A percentile compares a stretch with the other conserved stretches of the same genome.
These are phyloP conservation scores for Pseudogymnoascus sp. DNA, from an alignment of 2,329 filamentous ascomycete species.

Conservation along the genomic window DNA sequence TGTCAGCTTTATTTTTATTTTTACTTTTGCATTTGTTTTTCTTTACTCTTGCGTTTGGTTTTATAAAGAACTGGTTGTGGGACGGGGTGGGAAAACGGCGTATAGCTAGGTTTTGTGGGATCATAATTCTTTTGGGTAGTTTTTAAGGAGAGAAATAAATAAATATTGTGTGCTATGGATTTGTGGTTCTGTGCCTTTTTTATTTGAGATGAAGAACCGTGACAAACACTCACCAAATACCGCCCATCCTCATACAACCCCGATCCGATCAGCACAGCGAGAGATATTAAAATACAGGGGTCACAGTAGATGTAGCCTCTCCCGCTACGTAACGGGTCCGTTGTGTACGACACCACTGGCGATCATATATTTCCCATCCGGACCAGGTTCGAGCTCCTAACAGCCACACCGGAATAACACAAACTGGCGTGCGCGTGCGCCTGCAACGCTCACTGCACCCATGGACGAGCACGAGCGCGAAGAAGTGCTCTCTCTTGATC, in stretches of 20 bases:
- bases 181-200: not conserved
- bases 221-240: not conserved
- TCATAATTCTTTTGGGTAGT: not conserved
- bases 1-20: not conserved
- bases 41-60: not conserved
- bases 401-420: too few species aligned
- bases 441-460: too few species aligned
- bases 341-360: too few species aligned
- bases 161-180: not conserved
- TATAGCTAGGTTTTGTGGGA: not conserved
- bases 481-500: too few species aligned
- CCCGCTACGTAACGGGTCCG: too few species aligned
- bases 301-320: not conserved
- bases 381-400: too few species aligned
- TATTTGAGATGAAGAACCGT: not conserved
- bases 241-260: not conserved
- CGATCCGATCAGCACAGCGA: not conserved
- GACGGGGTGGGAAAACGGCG: not conserved
- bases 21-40: not conserved
- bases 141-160: not conserved
- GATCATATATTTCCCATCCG: too few species aligned
- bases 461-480: too few species aligned
- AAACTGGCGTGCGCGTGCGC: too few species aligned
- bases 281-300: not conserved
- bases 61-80: not conserved